Base-by-base conservation (phyloP, 2,329 filamentous ascomycete genomes). In the Fusarium hostae region DNA sequence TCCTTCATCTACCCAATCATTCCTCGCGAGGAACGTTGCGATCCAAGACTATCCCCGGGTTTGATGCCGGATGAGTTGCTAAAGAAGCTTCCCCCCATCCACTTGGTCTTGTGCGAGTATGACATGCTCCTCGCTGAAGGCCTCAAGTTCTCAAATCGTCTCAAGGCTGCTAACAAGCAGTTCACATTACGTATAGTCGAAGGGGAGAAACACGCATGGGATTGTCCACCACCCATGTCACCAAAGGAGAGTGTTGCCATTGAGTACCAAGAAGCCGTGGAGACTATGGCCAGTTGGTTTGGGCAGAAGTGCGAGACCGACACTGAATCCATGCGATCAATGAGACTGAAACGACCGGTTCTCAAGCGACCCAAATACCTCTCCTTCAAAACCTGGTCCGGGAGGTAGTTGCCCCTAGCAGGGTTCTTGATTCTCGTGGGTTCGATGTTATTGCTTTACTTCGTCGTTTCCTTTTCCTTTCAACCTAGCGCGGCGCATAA, bases 121-220 rank as follows among this genome's bases (percentile, higher is more conserved):
- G 88, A 91, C 76, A 91, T 91, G 88, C 79, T 91, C n/a, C 83
- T 89, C 13, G 82, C 81, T 4, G 89, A 91, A 75, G 89, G 88
- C 15, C 82, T 91, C 66, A 82, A 84, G 8, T 91, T 94, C 69
- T 86, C 88, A 15, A 84, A 89, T 56, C 84, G 91, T 24, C 78
- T 94, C 12, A 78, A 82, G 51, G 51, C 66, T 9, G 66, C 75
- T 13, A 75, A 79, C 11, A 81, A 81, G 66, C 67, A 73, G 16
- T 76, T 82, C 59, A 82, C 78, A 7, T 67, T 84, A 32, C 82
- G 85, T n/a, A 71, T 86, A 12, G 84, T 86, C 6, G 74, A 82
- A 39, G 81, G 80, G 13, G 84, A 86, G 71, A 82, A 82, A 62
- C 85, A 86, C 63, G 85, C 79, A 3, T 86, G 85, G 85, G 84